Evolutionary conservation across 2,329 filamentous ascomycete species (phyloP).

Genomic region (Scedosporium apiospermum): DNA sequence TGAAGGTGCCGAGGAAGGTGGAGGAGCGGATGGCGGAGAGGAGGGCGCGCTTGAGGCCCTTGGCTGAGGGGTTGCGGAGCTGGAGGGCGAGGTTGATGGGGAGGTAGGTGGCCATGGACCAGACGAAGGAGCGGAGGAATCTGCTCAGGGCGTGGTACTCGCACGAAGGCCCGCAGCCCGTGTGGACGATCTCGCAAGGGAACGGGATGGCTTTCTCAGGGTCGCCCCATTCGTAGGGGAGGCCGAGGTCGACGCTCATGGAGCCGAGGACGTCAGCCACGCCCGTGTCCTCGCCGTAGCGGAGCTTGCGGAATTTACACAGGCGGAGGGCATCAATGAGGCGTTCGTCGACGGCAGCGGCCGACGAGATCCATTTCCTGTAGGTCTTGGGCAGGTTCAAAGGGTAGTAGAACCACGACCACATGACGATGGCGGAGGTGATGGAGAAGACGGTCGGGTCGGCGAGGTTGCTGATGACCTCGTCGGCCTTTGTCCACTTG

Average conservation of each 20-base stretch:
- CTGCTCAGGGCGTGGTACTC: constrained; percentile 63
- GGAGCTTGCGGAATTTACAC: constrained; percentile 51
- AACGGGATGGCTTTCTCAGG: constrained; percentile 60
- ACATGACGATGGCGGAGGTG: constrained; percentile 73
- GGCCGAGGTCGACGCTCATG: constrained; percentile 63
- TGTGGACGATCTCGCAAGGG: constrained; percentile 77
- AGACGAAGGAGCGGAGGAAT: constrained; percentile 60
- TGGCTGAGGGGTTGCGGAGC: constrained; percentile 29
- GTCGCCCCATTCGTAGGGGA: constrained; percentile 64
- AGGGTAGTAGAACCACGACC: constrained; percentile 76
- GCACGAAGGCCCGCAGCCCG: constrained; percentile 64
- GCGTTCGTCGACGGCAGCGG: constrained; percentile 64
- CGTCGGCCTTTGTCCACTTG: constrained; percentile 27
- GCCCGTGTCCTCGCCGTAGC: constrained; percentile 66
- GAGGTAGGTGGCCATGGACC: constrained; percentile 67
- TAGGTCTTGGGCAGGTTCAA: constrained; percentile 62
- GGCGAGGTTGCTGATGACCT: constrained; percentile 27
- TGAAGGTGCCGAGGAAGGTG: constrained; percentile 67
- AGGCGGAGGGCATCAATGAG: constrained; percentile 65
- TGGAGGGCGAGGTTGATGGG: constrained; percentile 61
- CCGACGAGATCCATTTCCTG: constrained; percentile 71
- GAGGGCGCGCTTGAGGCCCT: constrained; percentile 42
- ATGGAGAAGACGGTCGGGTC: constrained; percentile 63
- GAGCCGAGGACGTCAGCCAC: constrained; percentile 56
- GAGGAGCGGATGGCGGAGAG: constrained; percentile 60